A percentile compares a stretch with the other conserved stretches of the same genome.
phyloP scores from a whole-genome alignment of 129 eudicot genomes.

The Flaveria robusta region DNA sequence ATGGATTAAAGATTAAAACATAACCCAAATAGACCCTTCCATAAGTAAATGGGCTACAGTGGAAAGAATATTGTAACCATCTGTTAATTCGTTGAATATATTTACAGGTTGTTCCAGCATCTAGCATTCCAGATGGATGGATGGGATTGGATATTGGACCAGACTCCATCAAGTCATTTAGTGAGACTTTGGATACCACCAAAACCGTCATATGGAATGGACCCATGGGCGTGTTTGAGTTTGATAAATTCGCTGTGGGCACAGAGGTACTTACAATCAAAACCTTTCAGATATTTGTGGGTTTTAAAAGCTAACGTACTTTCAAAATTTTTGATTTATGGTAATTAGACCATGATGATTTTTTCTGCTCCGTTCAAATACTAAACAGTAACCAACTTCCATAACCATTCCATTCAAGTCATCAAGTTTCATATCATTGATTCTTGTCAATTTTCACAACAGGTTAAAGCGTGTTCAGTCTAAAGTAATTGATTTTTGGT shows the following conservation, averaged over 20 bases:
- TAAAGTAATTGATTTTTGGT: no score
- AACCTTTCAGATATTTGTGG: no score
- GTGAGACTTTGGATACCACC: conserved; percentile 62
- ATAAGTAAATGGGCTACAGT: not conserved
- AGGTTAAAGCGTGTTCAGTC: no score
- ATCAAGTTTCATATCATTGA: no score
- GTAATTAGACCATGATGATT: no score
- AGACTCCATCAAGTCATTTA: conserved; percentile 61
- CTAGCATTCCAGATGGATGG: conserved; percentile 72
- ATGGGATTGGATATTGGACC: conserved; percentile 87
- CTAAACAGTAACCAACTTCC: no score
- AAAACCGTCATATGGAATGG: conserved; percentile 82
- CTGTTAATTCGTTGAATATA: not conserved
- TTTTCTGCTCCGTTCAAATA: no score
- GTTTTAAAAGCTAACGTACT: no score
- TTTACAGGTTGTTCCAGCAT: conserved; percentile 61
- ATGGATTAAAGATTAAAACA: not conserved
- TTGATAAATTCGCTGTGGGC: conserved; percentile 78
- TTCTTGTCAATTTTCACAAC: no score
- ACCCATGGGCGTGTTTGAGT: conserved; percentile 85
- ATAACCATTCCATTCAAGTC: no score
- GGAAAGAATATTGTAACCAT: not conserved
- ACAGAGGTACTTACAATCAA: conserved; percentile 54
- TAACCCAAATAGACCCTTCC: not conserved
- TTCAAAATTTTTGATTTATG: no score